phyloP scores from a whole-genome alignment of 2,329 filamentous ascomycete species.

The Macrophomina tecta region DNA sequence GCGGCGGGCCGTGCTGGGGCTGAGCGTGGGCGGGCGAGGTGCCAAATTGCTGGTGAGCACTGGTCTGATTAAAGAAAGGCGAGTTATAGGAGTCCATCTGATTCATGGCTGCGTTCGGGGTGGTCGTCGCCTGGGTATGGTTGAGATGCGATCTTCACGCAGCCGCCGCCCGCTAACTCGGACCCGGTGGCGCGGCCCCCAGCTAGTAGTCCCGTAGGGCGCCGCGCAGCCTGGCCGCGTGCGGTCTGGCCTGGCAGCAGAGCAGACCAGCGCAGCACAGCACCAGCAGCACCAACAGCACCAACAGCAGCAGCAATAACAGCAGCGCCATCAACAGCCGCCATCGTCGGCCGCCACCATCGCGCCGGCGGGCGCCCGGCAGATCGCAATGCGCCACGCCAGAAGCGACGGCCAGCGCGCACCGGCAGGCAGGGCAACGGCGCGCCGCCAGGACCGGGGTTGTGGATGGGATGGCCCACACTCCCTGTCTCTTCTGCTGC shows the following conservation, averaged over 20 bases:
- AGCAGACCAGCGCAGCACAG: background rate
- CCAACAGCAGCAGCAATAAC: background rate
- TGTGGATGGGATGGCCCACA: conserved; percentile 16
- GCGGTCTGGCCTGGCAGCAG: too few relatives aligned
- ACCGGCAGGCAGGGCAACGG: background rate
- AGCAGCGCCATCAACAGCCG: background rate
- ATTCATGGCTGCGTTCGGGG: conserved; percentile 29
- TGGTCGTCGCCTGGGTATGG: conserved; percentile 26
- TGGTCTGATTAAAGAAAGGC: conserved; percentile 27
- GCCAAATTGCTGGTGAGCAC: conserved; percentile 22
- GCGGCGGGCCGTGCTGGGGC: conserved; percentile 25
- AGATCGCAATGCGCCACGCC: background rate
- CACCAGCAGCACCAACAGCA: background rate
- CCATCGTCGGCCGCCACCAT: too few relatives aligned
- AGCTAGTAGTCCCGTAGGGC: background rate
- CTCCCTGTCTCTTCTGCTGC: conserved; percentile 18
- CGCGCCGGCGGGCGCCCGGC: background rate
- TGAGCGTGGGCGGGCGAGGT: conserved; percentile 23
- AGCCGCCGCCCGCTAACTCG: conserved; percentile 5
- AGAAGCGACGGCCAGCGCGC: background rate
- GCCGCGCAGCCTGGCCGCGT: background rate
- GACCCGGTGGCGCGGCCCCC: conserved; percentile 15
- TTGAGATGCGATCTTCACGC: conserved; percentile 27
- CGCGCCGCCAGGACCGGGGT: conserved; percentile 4
- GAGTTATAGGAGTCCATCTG: conserved; percentile 29